Conservation (phyloP, 2,329 filamentous ascomycete species). For the Penicillium hordei region DNA sequence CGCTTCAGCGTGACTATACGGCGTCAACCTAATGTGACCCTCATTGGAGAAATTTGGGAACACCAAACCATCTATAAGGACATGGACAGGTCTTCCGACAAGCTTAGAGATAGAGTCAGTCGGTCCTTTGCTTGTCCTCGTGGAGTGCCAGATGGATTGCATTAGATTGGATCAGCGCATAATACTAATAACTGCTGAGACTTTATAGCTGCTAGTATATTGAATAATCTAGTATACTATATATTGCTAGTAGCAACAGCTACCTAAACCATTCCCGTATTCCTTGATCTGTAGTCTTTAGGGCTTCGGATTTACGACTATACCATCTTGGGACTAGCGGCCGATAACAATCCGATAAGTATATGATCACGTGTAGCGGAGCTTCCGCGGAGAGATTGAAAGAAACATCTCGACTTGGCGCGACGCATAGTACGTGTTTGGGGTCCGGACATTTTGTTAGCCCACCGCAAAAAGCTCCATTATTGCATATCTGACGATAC, state of each 20-base stretch:
- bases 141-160: no score
- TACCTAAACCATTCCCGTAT: not conserved
- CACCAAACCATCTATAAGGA: no score
- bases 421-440: not conserved
- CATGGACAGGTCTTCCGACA: no score
- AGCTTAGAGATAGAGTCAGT: no score
- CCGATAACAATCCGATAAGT: conserved; percentile 8
- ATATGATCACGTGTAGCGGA: conserved; percentile 28
- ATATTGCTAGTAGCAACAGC: not conserved
- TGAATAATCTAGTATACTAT: no score
- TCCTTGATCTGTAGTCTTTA: not conserved
- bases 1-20: no score
- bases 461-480: fast-evolving
- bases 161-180: no score
- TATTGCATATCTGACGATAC: not conserved
- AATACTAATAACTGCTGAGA: no score
- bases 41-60: no score
- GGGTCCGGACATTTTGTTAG: not conserved
- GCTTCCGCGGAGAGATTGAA: conserved; percentile 30
- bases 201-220: no score
- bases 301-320: not conserved
- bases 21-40: no score
- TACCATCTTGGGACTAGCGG: not conserved
- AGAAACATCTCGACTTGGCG: conserved; percentile 9
- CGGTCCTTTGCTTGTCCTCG: no score